These are phyloP conservation scores for Peribolospora baueri DNA, from an alignment of 768 basidiomycete genomes.

Conservation along the genomic window DNA sequence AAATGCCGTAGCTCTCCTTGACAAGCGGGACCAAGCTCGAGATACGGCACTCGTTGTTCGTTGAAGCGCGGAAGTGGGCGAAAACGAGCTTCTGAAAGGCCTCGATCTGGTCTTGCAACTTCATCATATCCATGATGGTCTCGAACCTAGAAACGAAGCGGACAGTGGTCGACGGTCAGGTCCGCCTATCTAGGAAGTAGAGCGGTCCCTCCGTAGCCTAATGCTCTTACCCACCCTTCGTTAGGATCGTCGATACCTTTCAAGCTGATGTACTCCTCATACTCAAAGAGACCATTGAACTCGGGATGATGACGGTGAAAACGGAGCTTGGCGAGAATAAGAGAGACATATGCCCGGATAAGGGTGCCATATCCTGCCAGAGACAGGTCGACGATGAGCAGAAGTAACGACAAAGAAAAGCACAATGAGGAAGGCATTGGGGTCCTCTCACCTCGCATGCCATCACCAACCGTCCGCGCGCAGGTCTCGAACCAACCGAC, in stretches of 20 bases:
- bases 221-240: constrained; percentile 48
- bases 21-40: constrained; percentile 86
- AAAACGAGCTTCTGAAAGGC: constrained; percentile 96
- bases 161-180: too few relatives aligned
- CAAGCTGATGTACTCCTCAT: constrained; percentile 90
- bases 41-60: constrained; percentile 93
- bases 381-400: neutral
- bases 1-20: constrained; percentile 98
- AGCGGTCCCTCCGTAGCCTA: neutral
- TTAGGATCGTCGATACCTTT: constrained; percentile 98
- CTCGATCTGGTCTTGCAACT: constrained; percentile 92
- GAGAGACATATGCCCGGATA: constrained; percentile 87
- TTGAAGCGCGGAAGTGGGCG: constrained; percentile 67
- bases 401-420: neutral
- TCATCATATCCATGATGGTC: constrained; percentile 93
- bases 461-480: constrained; percentile 66
- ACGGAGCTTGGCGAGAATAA: constrained; percentile 77
- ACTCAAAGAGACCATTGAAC: constrained; percentile 97
- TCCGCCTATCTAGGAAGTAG: constrained; percentile 2
- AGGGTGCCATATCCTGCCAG: constrained; percentile 61
- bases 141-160: constrained; percentile 42
- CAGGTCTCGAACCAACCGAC: constrained; percentile 97
- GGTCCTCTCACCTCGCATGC: constrained; percentile 36
- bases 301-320: constrained; percentile 90
- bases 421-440: neutral